A percentile compares a stretch with the other conserved stretches of the same genome.
Evolutionary conservation across 306 rosid species (phyloP).

Genomic region (Senna siamea): DNA sequence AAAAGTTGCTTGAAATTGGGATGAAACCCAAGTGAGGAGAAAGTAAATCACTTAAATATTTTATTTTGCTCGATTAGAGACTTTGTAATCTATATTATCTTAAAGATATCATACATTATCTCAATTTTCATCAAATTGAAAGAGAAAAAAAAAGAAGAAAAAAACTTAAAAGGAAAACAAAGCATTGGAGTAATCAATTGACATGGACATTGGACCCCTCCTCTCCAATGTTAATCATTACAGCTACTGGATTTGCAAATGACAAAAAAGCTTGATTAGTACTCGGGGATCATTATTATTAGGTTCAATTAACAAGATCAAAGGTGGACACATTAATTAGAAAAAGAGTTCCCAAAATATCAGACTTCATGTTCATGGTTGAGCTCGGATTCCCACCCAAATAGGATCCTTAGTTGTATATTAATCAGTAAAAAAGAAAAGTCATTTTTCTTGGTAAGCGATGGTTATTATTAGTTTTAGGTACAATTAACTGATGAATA

Average conservation of each 20-base stretch:
- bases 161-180: background rate
- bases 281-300: background rate
- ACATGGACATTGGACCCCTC: conserved; percentile 30
- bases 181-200: conserved; percentile 15
- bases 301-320: background rate
- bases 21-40: too few relatives aligned
- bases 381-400: conserved; percentile 17
- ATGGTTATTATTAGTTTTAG: background rate
- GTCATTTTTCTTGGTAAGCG: background rate
- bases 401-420: background rate
- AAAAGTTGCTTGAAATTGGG: conserved; percentile 3
- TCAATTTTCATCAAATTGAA: too few relatives aligned
- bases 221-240: conserved; percentile 9
- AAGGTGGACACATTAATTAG: background rate
- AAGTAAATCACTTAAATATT: too few relatives aligned
- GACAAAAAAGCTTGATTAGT: background rate
- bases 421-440: background rate
- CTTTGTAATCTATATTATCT: too few relatives aligned
- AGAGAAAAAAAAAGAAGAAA: conserved; percentile 1
- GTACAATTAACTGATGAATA: too few relatives aligned
- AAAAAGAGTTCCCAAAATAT: background rate
- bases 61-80: too few relatives aligned
- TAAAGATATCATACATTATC: too few relatives aligned
- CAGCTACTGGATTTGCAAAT: conserved; percentile 11
- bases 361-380: background rate